Percentiles rank a stretch among this genome's conserved stretches.
Conservation (phyloP, 1,284 basidiomycete genomes). For the Malassezia brasiliensis region DNA sequence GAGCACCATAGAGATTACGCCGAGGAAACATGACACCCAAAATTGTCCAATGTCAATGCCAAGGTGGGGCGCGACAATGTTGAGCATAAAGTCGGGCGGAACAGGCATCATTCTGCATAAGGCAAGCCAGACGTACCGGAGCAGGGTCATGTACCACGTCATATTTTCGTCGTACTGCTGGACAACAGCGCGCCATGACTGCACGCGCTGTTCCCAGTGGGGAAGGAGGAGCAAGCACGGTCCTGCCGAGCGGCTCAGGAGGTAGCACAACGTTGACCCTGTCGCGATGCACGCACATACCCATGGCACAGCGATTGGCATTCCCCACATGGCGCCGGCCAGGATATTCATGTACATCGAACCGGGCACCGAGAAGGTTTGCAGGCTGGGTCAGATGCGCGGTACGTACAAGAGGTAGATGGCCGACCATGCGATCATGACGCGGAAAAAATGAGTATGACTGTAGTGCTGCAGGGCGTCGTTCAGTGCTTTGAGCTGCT, state of each 20-base stretch:
- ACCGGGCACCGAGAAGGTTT: constrained; percentile 90
- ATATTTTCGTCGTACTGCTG: constrained; percentile 65
- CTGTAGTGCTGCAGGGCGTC: constrained; percentile 49
- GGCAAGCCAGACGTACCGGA: constrained; percentile 15
- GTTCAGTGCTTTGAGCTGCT: constrained; percentile 48
- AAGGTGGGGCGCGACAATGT: constrained; percentile 83
- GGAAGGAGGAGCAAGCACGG: constrained; percentile 51
- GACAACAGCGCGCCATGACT: constrained; percentile 69
- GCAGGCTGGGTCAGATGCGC: constrained; percentile 51
- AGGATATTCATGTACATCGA: constrained; percentile 98
- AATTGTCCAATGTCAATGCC: constrained; percentile 75
- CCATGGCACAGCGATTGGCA: constrained; percentile 76
- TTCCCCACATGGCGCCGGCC: constrained; percentile 89
- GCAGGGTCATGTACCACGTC: constrained; percentile 77
- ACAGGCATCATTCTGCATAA: constrained; percentile 71
- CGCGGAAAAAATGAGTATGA: constrained; percentile 43
- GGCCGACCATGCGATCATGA: constrained; percentile 47
- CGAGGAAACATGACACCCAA: constrained; percentile 81
- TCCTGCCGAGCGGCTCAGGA: constrained; percentile 77
- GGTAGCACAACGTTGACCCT: constrained; percentile 84
- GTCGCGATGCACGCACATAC: constrained; percentile 72
- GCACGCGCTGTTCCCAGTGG: constrained; percentile 65
- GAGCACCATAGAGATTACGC: constrained; percentile 79
- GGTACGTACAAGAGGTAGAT: constrained; percentile 76
- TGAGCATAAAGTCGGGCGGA: constrained; percentile 67